phyloP scores from a whole-genome alignment of 139 green algal genomes.

The Bryopsis sp. region DNA sequence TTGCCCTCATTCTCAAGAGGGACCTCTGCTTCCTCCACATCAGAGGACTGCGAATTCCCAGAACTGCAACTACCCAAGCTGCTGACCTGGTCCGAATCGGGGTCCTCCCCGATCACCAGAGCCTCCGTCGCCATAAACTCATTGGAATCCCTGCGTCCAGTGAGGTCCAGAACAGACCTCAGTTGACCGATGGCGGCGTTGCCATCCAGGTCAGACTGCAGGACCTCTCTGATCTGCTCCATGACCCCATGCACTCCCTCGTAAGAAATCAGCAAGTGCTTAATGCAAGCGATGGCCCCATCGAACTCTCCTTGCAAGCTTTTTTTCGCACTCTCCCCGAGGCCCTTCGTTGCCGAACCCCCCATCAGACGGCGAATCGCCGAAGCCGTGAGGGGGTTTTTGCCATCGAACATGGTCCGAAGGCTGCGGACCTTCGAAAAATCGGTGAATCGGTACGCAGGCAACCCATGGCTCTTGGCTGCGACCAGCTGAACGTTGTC shows the following conservation, averaged over 20 bases:
- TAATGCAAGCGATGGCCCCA: conserved; percentile 12
- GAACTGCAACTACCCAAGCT: too few relatives aligned
- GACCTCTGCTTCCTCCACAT: too few relatives aligned
- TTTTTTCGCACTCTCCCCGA: not conserved
- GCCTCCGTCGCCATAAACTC: too few relatives aligned
- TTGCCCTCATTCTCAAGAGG: too few relatives aligned
- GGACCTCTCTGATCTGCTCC: conserved; percentile 1
- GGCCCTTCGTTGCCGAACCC: not conserved
- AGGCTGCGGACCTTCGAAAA: not conserved
- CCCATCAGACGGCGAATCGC: conserved; percentile 18
- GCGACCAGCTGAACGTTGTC: conserved; percentile 60
- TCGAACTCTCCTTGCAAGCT: conserved; percentile 15
- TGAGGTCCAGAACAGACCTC: too few relatives aligned
- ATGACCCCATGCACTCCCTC: conserved; percentile 2
- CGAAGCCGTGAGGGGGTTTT: conserved; percentile 8
- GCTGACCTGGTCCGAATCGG: too few relatives aligned
- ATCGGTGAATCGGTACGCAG: conserved; percentile 27
- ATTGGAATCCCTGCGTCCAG: too few relatives aligned
- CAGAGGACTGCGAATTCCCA: too few relatives aligned
- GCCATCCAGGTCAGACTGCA: too few relatives aligned
- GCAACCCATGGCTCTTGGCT: conserved; percentile 56
- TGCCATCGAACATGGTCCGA: not conserved
- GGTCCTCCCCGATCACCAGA: too few relatives aligned
- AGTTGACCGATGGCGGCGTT: too few relatives aligned
- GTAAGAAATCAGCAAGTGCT: conserved; percentile 15